Percentiles rank a stretch among this genome's conserved stretches.
Evolutionary conservation across 306 rosid genomes (phyloP).

Genomic region (Casuarina cunninghamiana): DNA sequence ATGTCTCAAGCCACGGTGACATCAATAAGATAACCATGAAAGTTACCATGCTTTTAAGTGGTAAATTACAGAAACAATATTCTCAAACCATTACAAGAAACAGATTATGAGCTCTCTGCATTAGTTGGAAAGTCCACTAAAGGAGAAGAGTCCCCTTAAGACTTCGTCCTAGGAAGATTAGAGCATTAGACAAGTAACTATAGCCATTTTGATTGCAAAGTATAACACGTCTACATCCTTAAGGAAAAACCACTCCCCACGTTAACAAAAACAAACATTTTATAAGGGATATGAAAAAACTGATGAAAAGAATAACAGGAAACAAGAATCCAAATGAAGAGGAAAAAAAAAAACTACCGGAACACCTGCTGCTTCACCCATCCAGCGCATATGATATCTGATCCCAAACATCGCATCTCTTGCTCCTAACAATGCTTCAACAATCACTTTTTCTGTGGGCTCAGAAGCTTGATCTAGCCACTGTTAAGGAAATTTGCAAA

Average conservation of each 20-base stretch:
- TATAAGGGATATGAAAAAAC: constrained; percentile 19
- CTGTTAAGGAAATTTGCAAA: constrained; percentile 45
- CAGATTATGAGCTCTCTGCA: not conserved
- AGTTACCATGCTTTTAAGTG: not conserved
- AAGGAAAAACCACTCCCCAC: constrained; percentile 1
- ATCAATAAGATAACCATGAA: too few species aligned
- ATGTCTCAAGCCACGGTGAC: too few species aligned
- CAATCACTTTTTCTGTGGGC: constrained; percentile 52
- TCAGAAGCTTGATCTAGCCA: constrained; percentile 78
- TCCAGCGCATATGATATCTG: constrained; percentile 71
- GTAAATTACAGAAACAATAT: not conserved
- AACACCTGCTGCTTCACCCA: constrained; percentile 96
- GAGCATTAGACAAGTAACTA: not conserved
- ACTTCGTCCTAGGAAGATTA: not conserved
- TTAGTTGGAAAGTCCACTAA: not conserved
- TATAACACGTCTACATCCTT: not conserved
- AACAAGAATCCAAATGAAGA: constrained; percentile 20
- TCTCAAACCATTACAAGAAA: not conserved
- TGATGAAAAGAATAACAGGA: constrained; percentile 15
- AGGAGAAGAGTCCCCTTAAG: not conserved
- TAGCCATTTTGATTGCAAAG: not conserved
- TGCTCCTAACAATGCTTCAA: constrained; percentile 72
- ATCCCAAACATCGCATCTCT: constrained; percentile 80
- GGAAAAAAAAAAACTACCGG: constrained; percentile 61
- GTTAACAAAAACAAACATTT: constrained; percentile 4